These are phyloP conservation scores for Eimeria acervulina DNA, from an alignment of 169 alveolate species.

Conservation along the genomic window DNA sequence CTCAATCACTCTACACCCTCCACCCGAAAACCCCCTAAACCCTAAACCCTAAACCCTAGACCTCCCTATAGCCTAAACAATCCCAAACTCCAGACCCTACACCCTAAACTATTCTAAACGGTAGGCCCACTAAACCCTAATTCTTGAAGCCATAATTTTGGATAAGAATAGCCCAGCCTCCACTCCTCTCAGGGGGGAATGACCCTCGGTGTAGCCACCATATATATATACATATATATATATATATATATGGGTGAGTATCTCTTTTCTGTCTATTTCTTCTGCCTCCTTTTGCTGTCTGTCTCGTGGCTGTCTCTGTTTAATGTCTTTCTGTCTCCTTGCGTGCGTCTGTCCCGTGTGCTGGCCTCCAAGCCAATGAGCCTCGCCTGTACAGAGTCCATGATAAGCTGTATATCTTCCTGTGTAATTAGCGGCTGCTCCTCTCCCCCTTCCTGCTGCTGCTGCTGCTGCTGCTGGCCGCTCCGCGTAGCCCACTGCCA, in stretches of 20 bases:
- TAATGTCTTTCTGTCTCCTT: neutral
- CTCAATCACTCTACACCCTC: too few species aligned
- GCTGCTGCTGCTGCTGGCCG: conserved; percentile 37
- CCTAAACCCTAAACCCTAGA: neutral
- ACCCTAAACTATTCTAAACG: neutral
- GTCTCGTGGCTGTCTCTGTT: neutral
- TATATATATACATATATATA: neutral
- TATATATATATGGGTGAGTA: too few species aligned
- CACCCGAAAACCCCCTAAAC: too few species aligned
- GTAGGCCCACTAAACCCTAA: neutral
- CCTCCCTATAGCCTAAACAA: too few species aligned
- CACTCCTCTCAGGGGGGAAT: neutral
- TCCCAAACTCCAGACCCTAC: neutral
- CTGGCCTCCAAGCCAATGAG: neutral
- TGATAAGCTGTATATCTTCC: conserved; percentile 85
- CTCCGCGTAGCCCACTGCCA: conserved; percentile 88
- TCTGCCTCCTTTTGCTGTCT: neutral
- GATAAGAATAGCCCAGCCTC: neutral
- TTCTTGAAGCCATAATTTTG: too few species aligned
- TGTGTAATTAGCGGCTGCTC: conserved; percentile 80
- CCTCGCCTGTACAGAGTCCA: conserved; percentile 85
- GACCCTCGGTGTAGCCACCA: neutral
- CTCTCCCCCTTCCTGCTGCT: conserved; percentile 62
- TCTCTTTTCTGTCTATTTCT: neutral
- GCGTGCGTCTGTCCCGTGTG: neutral